phyloP scores from a whole-genome alignment of 2,329 filamentous ascomycete species.

The Penicillium sp. region DNA sequence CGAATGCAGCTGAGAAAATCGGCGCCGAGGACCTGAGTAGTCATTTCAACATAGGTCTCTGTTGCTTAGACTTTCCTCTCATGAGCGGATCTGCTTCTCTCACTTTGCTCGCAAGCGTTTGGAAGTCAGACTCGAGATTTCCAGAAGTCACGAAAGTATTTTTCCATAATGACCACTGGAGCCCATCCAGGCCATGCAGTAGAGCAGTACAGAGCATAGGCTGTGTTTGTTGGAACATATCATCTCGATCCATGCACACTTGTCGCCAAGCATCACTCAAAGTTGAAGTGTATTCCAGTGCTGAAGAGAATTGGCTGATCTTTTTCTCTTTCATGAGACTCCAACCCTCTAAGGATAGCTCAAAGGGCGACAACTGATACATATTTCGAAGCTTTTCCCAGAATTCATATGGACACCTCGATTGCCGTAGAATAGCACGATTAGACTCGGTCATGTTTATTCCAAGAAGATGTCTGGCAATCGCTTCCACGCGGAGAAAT shows the following conservation, averaged over 20 bases:
- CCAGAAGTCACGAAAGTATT: background rate
- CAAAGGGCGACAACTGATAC: background rate
- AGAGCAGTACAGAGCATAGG: background rate
- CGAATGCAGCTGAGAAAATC: background rate
- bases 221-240: background rate
- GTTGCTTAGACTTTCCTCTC: background rate
- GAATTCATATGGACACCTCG: background rate
- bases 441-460: background rate
- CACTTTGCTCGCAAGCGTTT: background rate
- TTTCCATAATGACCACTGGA: background rate
- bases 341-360: background rate
- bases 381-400: background rate
- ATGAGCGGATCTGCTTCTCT: background rate
- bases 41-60: background rate
- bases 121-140: background rate
- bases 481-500: background rate
- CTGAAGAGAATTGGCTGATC: background rate
- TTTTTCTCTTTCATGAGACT: background rate
- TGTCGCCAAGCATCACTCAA: background rate
- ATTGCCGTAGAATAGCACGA: background rate
- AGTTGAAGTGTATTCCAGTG: background rate
- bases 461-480: background rate
- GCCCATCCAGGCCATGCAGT: background rate
- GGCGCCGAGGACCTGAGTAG: background rate
- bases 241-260: background rate